These are phyloP conservation scores for Cavenderia fasciculata DNA, from an alignment of 78 protist genomes.

Conservation along the genomic window DNA sequence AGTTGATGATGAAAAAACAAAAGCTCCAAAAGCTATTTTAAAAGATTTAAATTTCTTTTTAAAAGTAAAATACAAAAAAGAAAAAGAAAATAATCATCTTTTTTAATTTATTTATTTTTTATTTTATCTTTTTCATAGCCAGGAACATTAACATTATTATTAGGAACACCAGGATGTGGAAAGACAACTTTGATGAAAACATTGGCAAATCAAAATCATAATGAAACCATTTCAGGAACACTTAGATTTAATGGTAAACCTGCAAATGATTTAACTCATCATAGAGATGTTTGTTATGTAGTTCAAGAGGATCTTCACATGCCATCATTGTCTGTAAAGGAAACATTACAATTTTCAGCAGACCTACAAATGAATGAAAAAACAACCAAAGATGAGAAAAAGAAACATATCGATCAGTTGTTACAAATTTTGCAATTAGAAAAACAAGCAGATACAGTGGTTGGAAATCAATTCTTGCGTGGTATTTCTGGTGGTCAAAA, in stretches of 20 bases:
- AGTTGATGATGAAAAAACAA: conserved; percentile 30
- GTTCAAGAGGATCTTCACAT: conserved; percentile 77
- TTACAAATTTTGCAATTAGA: conserved; percentile 25
- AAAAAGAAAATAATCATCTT: neutral
- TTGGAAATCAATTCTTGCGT: conserved; percentile 72
- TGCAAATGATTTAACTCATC: conserved; percentile 30
- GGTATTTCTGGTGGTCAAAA: conserved; percentile 85
- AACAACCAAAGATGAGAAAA: conserved; percentile 60
- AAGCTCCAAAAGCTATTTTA: conserved; percentile 13
- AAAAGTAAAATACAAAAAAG: conserved; percentile 5
- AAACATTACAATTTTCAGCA: conserved; percentile 55
- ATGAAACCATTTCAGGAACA: conserved; percentile 13
- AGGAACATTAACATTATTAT: conserved; percentile 61
- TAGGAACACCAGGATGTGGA: conserved; percentile 81
- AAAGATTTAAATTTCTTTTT: conserved; percentile 60
- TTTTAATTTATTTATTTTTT: no score
- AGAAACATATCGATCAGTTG: conserved; percentile 48
- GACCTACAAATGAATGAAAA: conserved; percentile 61
- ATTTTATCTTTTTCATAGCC: conserved; percentile 28
- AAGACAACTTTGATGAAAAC: conserved; percentile 57
- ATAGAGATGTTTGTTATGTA: conserved; percentile 66
- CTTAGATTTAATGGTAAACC: conserved; percentile 35
- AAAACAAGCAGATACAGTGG: conserved; percentile 57
- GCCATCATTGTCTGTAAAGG: conserved; percentile 63
- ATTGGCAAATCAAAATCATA: conserved; percentile 20